phyloP scores from a whole-genome alignment of 2,329 filamentous ascomycete species.

The Diplodia mutila region DNA sequence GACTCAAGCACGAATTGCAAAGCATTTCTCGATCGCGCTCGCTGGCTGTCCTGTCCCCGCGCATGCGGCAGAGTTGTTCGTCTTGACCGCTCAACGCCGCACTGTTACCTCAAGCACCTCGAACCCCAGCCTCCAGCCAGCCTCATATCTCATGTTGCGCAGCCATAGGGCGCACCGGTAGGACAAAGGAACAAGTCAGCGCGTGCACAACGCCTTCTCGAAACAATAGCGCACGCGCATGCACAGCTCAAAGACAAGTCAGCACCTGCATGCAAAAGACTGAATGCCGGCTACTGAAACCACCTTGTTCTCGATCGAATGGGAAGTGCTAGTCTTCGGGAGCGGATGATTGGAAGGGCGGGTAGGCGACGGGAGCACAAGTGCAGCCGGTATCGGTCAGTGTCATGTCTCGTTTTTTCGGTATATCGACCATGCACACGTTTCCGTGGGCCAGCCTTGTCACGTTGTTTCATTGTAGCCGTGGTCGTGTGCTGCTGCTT shows the following conservation, averaged over 20 bases:
- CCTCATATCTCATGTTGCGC: conserved; percentile 13
- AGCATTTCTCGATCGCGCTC: background rate
- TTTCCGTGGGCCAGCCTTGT: background rate
- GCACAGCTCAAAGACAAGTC: background rate
- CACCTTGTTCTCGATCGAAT: background rate
- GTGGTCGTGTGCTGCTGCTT: background rate
- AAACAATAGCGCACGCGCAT: conserved; percentile 11
- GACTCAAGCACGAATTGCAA: background rate
- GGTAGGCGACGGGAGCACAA: background rate
- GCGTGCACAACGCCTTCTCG: conserved; percentile 12
- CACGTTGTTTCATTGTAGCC: background rate
- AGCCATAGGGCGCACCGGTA: background rate
- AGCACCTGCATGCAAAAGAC: background rate
- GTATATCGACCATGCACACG: background rate
- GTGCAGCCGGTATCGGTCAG: background rate
- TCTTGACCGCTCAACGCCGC: conserved; percentile 20
- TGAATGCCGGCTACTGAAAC: background rate
- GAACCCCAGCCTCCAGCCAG: conserved; percentile 19
- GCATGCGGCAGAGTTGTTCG: background rate
- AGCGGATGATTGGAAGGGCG: background rate
- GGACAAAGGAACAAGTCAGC: background rate
- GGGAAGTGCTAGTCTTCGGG: background rate
- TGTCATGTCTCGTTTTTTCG: background rate
- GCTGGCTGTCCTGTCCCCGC: background rate
- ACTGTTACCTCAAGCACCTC: conserved; percentile 15